Conservation (phyloP, 768 basidiomycete genomes). For the Clitopilus passeckerianus region DNA sequence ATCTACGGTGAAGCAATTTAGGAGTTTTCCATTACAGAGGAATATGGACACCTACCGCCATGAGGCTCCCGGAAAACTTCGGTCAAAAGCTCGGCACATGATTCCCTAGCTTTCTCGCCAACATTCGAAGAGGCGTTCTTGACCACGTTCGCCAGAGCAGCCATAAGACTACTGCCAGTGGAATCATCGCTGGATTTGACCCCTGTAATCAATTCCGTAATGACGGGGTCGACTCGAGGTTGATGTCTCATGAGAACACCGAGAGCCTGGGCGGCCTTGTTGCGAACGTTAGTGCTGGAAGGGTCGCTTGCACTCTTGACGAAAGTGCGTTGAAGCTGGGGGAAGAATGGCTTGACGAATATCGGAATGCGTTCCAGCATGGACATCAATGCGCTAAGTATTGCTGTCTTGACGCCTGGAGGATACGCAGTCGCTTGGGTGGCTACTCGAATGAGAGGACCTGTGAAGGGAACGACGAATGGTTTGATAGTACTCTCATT, state of each 20-base stretch:
- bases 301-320: slow-evolving; percentile 88
- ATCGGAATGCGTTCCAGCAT: slow-evolving; percentile 84
- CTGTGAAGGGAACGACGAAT: slow-evolving; percentile 92
- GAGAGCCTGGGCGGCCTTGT: slow-evolving; percentile 77
- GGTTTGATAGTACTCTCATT: slow-evolving; percentile 84
- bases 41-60: slow-evolving; percentile 41
- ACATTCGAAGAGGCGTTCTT: slow-evolving; percentile 67
- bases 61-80: slow-evolving; percentile 76
- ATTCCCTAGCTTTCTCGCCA: slow-evolving; percentile 69
- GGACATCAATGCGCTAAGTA: slow-evolving; percentile 77
- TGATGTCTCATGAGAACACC: slow-evolving; percentile 89
- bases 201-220: slow-evolving; percentile 76
- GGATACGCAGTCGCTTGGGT: slow-evolving; percentile 88
- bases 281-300: slow-evolving; percentile 72
- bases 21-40: neutral
- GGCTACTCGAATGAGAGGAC: slow-evolving; percentile 92
- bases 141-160: slow-evolving; percentile 75
- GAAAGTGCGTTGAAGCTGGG: slow-evolving; percentile 93
- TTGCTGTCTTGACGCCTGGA: slow-evolving; percentile 88
- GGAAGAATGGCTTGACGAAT: slow-evolving; percentile 97
- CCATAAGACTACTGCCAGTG: slow-evolving; percentile 70
- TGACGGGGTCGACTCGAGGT: slow-evolving; percentile 88
- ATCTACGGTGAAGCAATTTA: slow-evolving; percentile 37
- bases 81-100: slow-evolving; percentile 67
- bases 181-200: slow-evolving; percentile 57